A percentile compares a stretch with the other conserved stretches of the same genome.
These are phyloP conservation scores for Stromatinia cepivora DNA, from an alignment of 2,329 filamentous ascomycete genomes.

Conservation along the genomic window DNA sequence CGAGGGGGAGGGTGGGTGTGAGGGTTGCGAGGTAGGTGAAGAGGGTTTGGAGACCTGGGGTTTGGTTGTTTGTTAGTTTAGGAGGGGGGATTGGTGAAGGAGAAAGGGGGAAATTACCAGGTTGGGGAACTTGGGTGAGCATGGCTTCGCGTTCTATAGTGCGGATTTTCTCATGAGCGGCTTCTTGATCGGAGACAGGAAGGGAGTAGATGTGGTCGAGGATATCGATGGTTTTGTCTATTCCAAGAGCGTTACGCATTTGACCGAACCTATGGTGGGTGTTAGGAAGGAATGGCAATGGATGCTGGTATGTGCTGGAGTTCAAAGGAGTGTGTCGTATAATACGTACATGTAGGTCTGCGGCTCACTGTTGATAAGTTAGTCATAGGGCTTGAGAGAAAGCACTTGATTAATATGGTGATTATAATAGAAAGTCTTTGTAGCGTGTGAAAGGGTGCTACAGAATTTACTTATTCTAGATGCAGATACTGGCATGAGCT, in stretches of 20 bases:
- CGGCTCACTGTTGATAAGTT: slow-evolving; percentile 14
- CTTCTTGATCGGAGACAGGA: slow-evolving; percentile 58
- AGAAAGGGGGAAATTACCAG: slow-evolving; percentile 66
- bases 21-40: slow-evolving; percentile 77
- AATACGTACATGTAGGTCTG: slow-evolving; percentile 23
- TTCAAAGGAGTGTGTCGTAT: neutral
- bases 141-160: slow-evolving; percentile 80
- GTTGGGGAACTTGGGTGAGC: slow-evolving; percentile 75
- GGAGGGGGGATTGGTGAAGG: slow-evolving; percentile 62
- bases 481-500: neutral
- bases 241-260: slow-evolving; percentile 76
- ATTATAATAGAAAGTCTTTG: neutral
- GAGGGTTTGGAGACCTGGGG: slow-evolving; percentile 62
- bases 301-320: neutral
- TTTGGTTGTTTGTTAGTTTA: slow-evolving; percentile 87
- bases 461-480: neutral
- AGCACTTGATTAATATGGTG: too few relatives aligned
- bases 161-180: slow-evolving; percentile 72
- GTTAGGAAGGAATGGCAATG: neutral
- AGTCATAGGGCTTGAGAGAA: neutral
- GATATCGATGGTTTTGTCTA: slow-evolving; percentile 75
- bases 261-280: slow-evolving; percentile 84
- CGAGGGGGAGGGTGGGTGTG: slow-evolving; percentile 63
- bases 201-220: slow-evolving; percentile 82
- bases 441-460: neutral